These are phyloP conservation scores for Linum tenue DNA, from an alignment of 345 rosid genomes.

Conservation along the genomic window DNA sequence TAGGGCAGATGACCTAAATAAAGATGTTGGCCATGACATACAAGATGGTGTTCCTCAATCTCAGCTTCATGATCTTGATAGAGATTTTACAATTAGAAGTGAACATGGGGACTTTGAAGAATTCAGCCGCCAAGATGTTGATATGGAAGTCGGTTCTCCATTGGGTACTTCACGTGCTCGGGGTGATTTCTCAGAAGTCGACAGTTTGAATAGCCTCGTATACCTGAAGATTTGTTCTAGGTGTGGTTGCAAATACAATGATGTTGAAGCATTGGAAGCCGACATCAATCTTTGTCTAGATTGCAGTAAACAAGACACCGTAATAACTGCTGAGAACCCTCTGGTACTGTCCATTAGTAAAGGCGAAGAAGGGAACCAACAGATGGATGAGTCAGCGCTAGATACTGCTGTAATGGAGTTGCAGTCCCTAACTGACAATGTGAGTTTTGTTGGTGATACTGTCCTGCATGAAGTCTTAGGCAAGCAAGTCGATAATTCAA, in stretches of 20 bases:
- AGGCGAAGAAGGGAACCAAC: slow-evolving; percentile 25
- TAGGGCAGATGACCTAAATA: slow-evolving; percentile 38
- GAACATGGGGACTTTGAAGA: slow-evolving; percentile 37
- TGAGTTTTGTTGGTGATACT: slow-evolving; percentile 23
- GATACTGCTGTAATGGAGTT: slow-evolving; percentile 20
- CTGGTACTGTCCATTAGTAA: slow-evolving; percentile 16
- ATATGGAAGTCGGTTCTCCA: slow-evolving; percentile 35
- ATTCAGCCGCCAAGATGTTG: slow-evolving; percentile 26
- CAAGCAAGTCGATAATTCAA: too few relatives aligned
- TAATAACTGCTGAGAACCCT: slow-evolving; percentile 26
- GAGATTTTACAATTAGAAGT: slow-evolving; percentile 27
- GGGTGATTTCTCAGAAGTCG: slow-evolving; percentile 28
- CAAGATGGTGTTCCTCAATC: slow-evolving; percentile 31
- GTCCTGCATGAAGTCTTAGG: slow-evolving; percentile 21
- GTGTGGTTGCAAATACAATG: slow-evolving; percentile 50
- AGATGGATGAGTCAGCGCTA: slow-evolving; percentile 24
- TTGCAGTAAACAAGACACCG: slow-evolving; percentile 44
- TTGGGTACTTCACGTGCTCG: slow-evolving; percentile 29
- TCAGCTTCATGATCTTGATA: slow-evolving; percentile 32
- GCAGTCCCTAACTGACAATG: slow-evolving; percentile 18
- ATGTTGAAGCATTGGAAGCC: slow-evolving; percentile 27
- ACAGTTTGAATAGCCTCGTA: slow-evolving; percentile 18
- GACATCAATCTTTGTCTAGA: slow-evolving; percentile 56
- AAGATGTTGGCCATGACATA: slow-evolving; percentile 21
- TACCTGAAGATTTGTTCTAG: slow-evolving; percentile 40